These are phyloP conservation scores for Colletotrichum viniferum DNA, from an alignment of 2,329 filamentous ascomycete species.

Conservation along the genomic window DNA sequence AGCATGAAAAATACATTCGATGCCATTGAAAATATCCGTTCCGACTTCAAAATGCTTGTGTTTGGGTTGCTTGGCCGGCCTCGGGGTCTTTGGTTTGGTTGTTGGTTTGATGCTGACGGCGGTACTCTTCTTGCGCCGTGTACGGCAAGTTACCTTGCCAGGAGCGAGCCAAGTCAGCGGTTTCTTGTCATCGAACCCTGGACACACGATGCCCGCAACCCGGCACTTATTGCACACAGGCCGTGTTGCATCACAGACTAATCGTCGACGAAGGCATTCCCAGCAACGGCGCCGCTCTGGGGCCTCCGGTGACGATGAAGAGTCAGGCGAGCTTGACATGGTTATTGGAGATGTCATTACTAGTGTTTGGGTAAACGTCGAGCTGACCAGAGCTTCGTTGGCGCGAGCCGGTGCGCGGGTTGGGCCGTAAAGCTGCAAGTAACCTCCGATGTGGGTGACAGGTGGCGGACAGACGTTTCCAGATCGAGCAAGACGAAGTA, in stretches of 20 bases:
- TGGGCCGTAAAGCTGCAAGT: neutral
- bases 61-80: neutral
- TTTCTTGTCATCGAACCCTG: conserved; percentile 41
- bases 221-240: conserved; percentile 42
- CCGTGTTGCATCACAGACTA: conserved; percentile 42
- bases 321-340: neutral
- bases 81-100: neutral
- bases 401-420: neutral
- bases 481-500: conserved; percentile 6
- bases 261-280: conserved; percentile 43
- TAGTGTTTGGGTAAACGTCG: neutral
- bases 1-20: neutral
- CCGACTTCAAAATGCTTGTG: neutral
- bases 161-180: conserved; percentile 44
- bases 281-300: conserved; percentile 37
- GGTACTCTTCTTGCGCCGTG: conserved; percentile 12
- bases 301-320: neutral
- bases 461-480: neutral
- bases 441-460: neutral
- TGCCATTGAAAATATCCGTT: neutral
- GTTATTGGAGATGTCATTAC: neutral
- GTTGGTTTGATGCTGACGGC: neutral
- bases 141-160: conserved; percentile 36
- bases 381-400: neutral
- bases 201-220: conserved; percentile 36